Evolutionary conservation across 108 stramenopile genomes (phyloP), one percentile per base, ranked within the genome.

Genomic region (Mayamaea pseudoterrestris): DNA sequence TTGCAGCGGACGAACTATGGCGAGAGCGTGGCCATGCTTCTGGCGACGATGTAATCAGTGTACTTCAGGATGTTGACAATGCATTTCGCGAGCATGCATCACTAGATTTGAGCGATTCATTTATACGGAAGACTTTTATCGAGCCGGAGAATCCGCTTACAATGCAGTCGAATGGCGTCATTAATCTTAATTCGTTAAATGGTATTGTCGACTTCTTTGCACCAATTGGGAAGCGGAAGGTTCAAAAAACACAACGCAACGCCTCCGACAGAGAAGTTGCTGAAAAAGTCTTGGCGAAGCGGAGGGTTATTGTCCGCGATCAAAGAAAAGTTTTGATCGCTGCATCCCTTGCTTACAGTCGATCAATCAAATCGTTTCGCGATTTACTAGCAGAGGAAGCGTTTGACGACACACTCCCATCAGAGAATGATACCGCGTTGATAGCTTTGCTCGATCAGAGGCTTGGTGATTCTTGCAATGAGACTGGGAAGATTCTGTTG

Each of bases 391-490:
- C 44, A 25, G 16, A 21, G n/a, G 16, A 5, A 24, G n/a, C 44
- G 18, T 34, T 12, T 11, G 8, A 11, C 32, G 11, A 34, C 32
- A 34, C 32, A 34, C 32, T 11, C 11, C 32, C 12, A 8, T 8
- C 12, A 17, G 13, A 27, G 6, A 0, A 41, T 7, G 41, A 49
- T 11, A 28, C 65, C 34, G 11, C 45, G 7, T 26, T 75, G 20
- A 48, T 78, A 1, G 50, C 63, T 41, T 44, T 89, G 27, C 61
- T 89, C 2, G 69, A 59, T 2, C 78, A 83, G 51, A 43, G 87
- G n/a, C 65, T 82, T n/a, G 88, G 88, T 12, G 88, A 90, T 62
- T 63, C 88, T 1, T 84, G 78, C 53, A 90, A 90, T 49, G 88
- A 90, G 53, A 68, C 80, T 12, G 88, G 88, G 0, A 78, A 85